These are phyloP conservation scores for Lasiosphaeria ovina DNA, from an alignment of 495 filamentous ascomycete genomes.

Conservation along the genomic window DNA sequence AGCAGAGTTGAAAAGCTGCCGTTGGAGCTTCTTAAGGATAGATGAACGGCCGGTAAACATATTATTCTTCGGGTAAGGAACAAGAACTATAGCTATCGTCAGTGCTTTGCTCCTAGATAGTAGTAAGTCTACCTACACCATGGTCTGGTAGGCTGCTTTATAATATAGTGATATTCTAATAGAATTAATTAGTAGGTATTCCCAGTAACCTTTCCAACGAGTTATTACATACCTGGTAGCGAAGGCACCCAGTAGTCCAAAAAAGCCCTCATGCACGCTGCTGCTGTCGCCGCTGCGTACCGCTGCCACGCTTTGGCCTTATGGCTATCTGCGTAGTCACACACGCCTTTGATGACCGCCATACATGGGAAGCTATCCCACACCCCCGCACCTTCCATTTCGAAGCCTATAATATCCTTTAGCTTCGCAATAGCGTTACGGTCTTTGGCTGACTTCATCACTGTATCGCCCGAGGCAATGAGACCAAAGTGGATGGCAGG, in stretches of 20 bases:
- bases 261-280: constrained; percentile 19
- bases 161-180: too few species aligned
- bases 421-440: constrained; percentile 25
- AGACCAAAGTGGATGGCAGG: constrained; percentile 24
- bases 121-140: too few species aligned
- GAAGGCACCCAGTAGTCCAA: constrained; percentile 7
- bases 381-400: constrained; percentile 46
- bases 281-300: constrained; percentile 41
- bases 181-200: not conserved
- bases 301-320: constrained; percentile 44
- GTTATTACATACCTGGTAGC: not conserved
- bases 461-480: constrained; percentile 29
- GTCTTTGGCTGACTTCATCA: constrained; percentile 28
- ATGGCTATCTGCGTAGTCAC: constrained; percentile 46
- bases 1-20: not conserved
- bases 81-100: constrained; percentile 13
- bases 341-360: constrained; percentile 43
- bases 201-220: not conserved
- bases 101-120: too few species aligned
- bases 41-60: constrained; percentile 42
- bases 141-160: too few species aligned
- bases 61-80: constrained; percentile 30
- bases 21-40: constrained; percentile 34
- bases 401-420: constrained; percentile 36
- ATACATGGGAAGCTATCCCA: constrained; percentile 34